Base-by-base conservation (phyloP, 1,284 basidiomycete species). In the Stygiomarasmius scandens region DNA sequence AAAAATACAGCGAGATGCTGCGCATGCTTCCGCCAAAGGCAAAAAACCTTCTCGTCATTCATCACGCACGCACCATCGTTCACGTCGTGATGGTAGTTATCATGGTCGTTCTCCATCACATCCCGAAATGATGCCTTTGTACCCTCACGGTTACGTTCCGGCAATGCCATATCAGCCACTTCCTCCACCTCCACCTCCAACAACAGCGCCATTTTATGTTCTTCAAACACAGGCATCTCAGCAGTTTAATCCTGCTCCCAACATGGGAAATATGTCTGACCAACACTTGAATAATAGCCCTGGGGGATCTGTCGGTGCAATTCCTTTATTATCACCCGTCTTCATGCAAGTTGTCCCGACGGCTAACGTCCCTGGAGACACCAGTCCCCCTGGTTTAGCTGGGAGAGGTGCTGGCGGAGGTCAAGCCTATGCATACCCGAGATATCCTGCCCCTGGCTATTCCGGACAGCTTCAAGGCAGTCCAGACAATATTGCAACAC, bases 321-420 rank as follows among this genome's bases (percentile, higher is more conserved):
- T 41, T 41, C 38, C 38, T n/a, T 19, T 41, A 19, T 41, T 41
- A 41, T 41, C 55, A 2, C 55, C 55, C 10, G 27, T 56, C 32
- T 56, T 52, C 20, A 56, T 56, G 55, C 45, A 49, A 4, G 47
- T 56, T 27, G 11, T 56, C 20, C 43, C 55, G 38, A 49, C 47
- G 11, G 38, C 45, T n/a, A 46, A 29, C 1, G 41, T 49, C 48
- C 49, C 49, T 47, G 55, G 49, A 6, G 55, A 52, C 23, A 45
- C 55, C 20, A 52, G 55, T 27, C 49, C 49, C 3, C 55, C 55
- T 3, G 55, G 55, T 10, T 27, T 56, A 25, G 55, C 55, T 16
- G 55, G 55, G 20, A 25, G 55, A 16, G 55, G 55, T 46, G 55
- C 55, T 11, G 55, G 55, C 3, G 55, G 55, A 27, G 55, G 41